Evolutionary conservation across 768 basidiomycete species (phyloP).

Genomic region (Suillus weaverae): DNA sequence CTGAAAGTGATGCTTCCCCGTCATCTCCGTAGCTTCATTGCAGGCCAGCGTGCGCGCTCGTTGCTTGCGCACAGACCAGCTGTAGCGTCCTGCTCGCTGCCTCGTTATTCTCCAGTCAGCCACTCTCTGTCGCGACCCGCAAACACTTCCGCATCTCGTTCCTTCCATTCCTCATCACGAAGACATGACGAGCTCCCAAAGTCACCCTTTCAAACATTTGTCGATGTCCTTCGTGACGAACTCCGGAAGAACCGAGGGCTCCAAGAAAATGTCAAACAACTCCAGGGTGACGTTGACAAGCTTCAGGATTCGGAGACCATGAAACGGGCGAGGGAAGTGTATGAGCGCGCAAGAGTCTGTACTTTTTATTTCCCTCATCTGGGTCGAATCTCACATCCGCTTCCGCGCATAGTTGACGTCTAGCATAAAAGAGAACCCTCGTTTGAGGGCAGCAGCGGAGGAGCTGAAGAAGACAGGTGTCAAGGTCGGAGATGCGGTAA

Average conservation of each 20-base stretch:
- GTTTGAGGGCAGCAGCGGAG: constrained; percentile 87
- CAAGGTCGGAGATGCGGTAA: constrained; percentile 91
- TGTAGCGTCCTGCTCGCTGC: constrained; percentile 20
- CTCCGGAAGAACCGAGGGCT: constrained; percentile 90
- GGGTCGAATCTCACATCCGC: constrained; percentile 8
- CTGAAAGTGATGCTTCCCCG: constrained; percentile 44
- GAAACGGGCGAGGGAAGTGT: constrained; percentile 87
- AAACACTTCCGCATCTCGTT: constrained; percentile 20
- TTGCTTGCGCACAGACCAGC: constrained; percentile 16
- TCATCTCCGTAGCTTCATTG: constrained; percentile 42
- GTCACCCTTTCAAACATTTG: constrained; percentile 95
- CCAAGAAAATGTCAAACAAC: constrained; percentile 95
- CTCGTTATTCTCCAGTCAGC: constrained; percentile 30
- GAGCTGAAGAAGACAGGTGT: constrained; percentile 88
- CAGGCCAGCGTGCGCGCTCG: constrained; percentile 28
- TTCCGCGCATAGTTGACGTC: constrained; percentile 69
- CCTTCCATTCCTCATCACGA: constrained; percentile 68
- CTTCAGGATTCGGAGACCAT: constrained; percentile 95
- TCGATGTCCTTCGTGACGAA: constrained; percentile 91
- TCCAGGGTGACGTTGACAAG: constrained; percentile 97
- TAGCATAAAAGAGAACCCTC: constrained; percentile 95
- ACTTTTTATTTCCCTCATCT: constrained; percentile 5
- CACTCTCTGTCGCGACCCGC: constrained; percentile 9
- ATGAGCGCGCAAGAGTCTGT: constrained; percentile 90
- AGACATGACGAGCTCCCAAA: constrained; percentile 69